phyloP scores from a whole-genome alignment of 805 yeast species.

The Lachancea meyersii region DNA sequence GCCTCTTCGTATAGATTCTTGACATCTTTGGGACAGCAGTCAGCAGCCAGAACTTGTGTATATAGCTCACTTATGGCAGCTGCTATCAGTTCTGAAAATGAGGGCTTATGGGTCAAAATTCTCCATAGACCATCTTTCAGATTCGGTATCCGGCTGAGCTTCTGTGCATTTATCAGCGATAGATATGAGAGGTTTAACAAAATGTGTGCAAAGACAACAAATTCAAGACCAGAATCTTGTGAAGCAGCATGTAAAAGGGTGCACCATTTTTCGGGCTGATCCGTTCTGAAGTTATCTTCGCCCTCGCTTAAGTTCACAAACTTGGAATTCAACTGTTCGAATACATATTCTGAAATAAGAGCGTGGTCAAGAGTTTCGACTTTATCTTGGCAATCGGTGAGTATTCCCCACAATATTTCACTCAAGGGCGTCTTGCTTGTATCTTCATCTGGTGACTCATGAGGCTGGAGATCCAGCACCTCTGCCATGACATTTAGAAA shows the following conservation, averaged over 20 bases:
- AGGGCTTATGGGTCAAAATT: neutral
- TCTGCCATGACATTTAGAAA: conserved; percentile 1
- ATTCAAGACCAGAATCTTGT: conserved; percentile 2
- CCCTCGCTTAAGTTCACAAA: conserved; percentile 14
- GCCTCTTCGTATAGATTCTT: conserved; percentile 12
- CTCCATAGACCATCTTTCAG: conserved; percentile 8
- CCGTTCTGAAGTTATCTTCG: conserved; percentile 18
- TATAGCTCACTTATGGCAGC: conserved; percentile 16
- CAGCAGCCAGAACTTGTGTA: conserved; percentile 15
- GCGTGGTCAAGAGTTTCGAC: neutral
- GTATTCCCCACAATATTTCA: neutral
- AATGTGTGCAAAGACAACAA: conserved; percentile 18
- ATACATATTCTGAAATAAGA: conserved; percentile 16
- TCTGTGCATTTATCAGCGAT: conserved; percentile 24
- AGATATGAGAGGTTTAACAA: conserved; percentile 18
- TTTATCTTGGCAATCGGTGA: neutral
- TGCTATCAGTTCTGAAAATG: neutral
- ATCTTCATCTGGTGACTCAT: conserved; percentile 1
- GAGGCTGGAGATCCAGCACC: conserved; percentile 1
- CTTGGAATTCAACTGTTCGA: conserved; percentile 14
- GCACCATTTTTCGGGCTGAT: conserved; percentile 13
- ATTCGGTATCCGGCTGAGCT: conserved; percentile 9
- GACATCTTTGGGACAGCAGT: conserved; percentile 19
- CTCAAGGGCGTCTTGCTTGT: neutral
- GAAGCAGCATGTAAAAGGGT: conserved; percentile 5